Evolutionary conservation across 164 flowering plant species (phyloP).

Genomic region (Macadamia tetraphylla): DNA sequence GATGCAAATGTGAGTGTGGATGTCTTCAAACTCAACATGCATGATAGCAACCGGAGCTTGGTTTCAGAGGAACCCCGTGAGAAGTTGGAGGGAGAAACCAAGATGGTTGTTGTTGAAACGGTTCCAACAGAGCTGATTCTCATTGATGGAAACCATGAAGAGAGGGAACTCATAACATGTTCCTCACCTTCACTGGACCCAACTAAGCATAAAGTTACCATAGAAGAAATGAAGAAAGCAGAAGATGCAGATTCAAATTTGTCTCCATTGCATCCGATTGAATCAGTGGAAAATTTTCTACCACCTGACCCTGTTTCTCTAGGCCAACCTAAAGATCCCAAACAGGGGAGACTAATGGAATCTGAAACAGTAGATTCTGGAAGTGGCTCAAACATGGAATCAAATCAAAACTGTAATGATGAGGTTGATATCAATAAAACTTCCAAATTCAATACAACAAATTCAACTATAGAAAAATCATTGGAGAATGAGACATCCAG

Average conservation of each 20-base stretch:
- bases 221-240: constrained; percentile 3
- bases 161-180: constrained; percentile 9
- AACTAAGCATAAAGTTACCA: background rate
- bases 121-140: constrained; percentile 8
- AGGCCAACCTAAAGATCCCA: constrained; percentile 5
- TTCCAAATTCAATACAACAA: constrained; percentile 4
- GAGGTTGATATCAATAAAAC: constrained; percentile 1
- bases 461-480: constrained; percentile 1
- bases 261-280: constrained; percentile 1
- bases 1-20: constrained; percentile 11
- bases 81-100: constrained; percentile 11
- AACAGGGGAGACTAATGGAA: constrained; percentile 1
- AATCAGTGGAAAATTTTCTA: constrained; percentile 6
- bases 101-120: constrained; percentile 7
- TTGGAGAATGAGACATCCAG: constrained; percentile 1
- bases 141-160: constrained; percentile 4
- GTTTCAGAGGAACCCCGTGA: constrained; percentile 7
- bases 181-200: background rate
- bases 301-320: constrained; percentile 8
- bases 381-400: background rate
- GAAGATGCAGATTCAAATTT: background rate
- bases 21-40: constrained; percentile 7
- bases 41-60: constrained; percentile 4
- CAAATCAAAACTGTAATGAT: constrained; percentile 4
- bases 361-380: constrained; percentile 3